A percentile compares a stretch with the other conserved stretches of the same genome.
phyloP scores from a whole-genome alignment of 2,329 filamentous ascomycete genomes.

The Fusarium annulatum region DNA sequence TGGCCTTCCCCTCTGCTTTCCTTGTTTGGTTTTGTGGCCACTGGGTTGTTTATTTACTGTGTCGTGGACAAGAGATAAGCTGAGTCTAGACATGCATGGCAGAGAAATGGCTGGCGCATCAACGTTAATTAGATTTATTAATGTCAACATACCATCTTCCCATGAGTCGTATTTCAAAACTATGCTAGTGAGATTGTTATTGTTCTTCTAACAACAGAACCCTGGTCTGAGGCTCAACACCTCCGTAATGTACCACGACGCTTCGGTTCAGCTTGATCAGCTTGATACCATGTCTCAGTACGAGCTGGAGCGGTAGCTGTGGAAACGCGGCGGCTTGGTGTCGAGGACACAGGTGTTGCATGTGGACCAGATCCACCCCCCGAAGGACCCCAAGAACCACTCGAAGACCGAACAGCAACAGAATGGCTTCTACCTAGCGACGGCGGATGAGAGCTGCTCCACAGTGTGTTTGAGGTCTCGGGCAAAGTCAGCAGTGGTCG shows the following conservation, averaged over 20 bases:
- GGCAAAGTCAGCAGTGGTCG: fast-evolving
- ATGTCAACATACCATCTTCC: too few species aligned
- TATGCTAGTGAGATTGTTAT: fast-evolving
- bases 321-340: neutral
- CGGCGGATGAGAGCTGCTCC: fast-evolving
- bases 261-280: neutral
- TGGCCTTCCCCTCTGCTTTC: fast-evolving
- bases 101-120: too few species aligned
- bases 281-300: neutral
- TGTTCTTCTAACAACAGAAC: fast-evolving
- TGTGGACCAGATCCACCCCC: fast-evolving
- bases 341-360: fast-evolving
- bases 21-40: neutral
- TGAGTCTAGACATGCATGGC: too few species aligned
- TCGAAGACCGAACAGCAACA: neutral
- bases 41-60: fast-evolving
- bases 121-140: too few species aligned
- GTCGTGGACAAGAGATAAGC: too few species aligned
- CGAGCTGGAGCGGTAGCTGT: neutral
- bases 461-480: fast-evolving
- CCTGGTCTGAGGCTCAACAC: fast-evolving
- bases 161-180: too few species aligned
- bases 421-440: neutral
- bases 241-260: neutral
- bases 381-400: neutral